phyloP scores from a whole-genome alignment of 805 yeast species.

The Metschnikowia orientalis region DNA sequence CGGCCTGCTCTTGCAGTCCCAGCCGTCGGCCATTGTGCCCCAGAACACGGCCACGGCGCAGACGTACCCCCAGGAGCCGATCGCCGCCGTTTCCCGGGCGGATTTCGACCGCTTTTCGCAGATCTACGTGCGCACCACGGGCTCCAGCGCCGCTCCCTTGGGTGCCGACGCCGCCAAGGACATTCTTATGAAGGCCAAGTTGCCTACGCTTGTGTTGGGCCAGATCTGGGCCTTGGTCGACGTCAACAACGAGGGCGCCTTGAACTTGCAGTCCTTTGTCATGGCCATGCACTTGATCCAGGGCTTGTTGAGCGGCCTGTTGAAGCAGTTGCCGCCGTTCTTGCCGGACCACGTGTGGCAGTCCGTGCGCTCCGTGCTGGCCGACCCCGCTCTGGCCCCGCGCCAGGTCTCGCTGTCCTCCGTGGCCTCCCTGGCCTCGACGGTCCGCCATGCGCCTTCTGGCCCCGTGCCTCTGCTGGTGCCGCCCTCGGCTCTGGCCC shows the following conservation, averaged over 20 bases:
- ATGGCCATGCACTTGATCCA: constrained; percentile 96
- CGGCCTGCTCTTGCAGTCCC: constrained; percentile 38
- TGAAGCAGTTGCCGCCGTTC: constrained; percentile 51
- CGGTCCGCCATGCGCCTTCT: constrained; percentile 25
- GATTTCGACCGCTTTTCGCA: constrained; percentile 65
- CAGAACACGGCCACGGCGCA: constrained; percentile 32
- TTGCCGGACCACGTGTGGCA: constrained; percentile 40
- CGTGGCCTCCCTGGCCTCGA: constrained; percentile 32
- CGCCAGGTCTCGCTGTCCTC: constrained; percentile 32
- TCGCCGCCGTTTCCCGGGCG: constrained; percentile 43
- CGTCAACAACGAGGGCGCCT: constrained; percentile 64
- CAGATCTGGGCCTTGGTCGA: constrained; percentile 90
- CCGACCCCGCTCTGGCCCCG: constrained; percentile 34
- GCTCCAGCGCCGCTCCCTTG: constrained; percentile 52
- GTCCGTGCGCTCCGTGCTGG: constrained; percentile 22
- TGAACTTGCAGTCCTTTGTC: constrained; percentile 71
- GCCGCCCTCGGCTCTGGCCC: constrained; percentile 16
- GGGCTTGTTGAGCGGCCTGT: constrained; percentile 60
- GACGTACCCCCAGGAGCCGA: constrained; percentile 20
- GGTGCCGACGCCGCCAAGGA: constrained; percentile 78
- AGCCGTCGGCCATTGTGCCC: constrained; percentile 35
- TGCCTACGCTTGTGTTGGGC: constrained; percentile 73
- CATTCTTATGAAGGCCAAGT: constrained; percentile 82
- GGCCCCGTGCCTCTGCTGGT: too few species aligned
- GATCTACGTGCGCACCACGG: constrained; percentile 64